These are phyloP conservation scores for Venturiaceae sp. DNA, from an alignment of 2,329 filamentous ascomycete genomes.

Conservation along the genomic window DNA sequence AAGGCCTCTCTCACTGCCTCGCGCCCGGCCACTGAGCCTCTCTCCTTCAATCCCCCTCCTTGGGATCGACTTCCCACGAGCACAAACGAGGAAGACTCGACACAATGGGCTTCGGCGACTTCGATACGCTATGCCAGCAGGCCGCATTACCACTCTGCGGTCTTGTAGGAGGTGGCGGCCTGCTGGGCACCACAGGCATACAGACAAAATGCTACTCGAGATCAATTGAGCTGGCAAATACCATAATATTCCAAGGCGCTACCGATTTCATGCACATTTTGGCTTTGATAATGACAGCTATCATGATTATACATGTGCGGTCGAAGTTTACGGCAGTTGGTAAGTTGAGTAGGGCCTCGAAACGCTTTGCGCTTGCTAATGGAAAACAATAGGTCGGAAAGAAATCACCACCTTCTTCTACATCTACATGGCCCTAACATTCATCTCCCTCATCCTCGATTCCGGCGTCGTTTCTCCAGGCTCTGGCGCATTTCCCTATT, in stretches of 20 bases:
- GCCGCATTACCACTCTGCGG: conserved; percentile 81
- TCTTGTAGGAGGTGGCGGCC: conserved; percentile 64
- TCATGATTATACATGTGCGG: conserved; percentile 95
- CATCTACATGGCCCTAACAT: conserved; percentile 83
- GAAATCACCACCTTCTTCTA: conserved; percentile 90
- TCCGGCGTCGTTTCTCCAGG: conserved; percentile 84
- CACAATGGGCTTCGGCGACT: conserved; percentile 83
- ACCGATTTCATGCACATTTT: conserved; percentile 87
- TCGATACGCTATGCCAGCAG: conserved; percentile 74
- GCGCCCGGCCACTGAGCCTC: not conserved
- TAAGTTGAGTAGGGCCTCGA: conserved; percentile 34
- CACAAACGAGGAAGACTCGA: not conserved
- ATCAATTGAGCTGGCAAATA: conserved; percentile 93
- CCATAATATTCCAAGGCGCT: conserved; percentile 93
- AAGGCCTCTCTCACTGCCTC: not conserved
- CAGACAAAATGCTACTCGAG: conserved; percentile 87
- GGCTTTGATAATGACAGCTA: conserved; percentile 82
- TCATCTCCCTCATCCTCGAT: conserved; percentile 82
- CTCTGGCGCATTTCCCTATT: conserved; percentile 76
- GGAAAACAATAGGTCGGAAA: conserved; percentile 44
- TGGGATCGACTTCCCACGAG: no score
- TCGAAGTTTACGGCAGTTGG: conserved; percentile 98
- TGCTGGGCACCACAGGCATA: conserved; percentile 63
- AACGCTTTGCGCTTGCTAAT: not conserved
- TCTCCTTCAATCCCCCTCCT: no score